Percentiles rank a stretch among this genome's conserved stretches.
These are phyloP conservation scores for Ascobolus immersus DNA, from an alignment of 495 filamentous ascomycete genomes.

Conservation along the genomic window DNA sequence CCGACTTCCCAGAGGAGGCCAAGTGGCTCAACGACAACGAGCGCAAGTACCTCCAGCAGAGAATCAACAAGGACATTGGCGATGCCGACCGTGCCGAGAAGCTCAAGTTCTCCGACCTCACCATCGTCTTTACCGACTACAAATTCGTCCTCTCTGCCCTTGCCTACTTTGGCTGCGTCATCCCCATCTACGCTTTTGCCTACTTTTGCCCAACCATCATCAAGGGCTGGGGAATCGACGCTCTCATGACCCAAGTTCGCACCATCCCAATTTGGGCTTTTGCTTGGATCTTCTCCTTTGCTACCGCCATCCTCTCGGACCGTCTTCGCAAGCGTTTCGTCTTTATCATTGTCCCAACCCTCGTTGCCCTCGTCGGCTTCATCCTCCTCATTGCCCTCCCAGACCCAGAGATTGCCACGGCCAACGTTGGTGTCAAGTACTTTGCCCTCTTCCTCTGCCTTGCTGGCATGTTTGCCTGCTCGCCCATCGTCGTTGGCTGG, in stretches of 20 bases:
- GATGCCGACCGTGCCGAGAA: conserved; percentile 37
- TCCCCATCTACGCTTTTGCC: conserved; percentile 48
- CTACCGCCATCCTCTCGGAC: conserved; percentile 46
- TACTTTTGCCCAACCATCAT: conserved; percentile 36
- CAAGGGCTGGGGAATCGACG: conserved; percentile 32
- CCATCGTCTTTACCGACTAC: conserved; percentile 49
- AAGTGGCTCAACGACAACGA: conserved; percentile 53
- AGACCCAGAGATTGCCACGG: conserved; percentile 10
- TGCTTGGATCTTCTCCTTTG: conserved; percentile 48
- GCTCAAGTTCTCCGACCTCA: conserved; percentile 38
- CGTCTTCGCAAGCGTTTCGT: conserved; percentile 43
- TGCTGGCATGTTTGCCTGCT: conserved; percentile 37
- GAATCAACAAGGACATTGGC: conserved; percentile 57
- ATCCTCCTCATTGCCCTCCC: conserved; percentile 44
- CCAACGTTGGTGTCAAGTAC: conserved; percentile 38
- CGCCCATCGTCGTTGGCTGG: conserved; percentile 77
- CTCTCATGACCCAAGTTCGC: conserved; percentile 53
- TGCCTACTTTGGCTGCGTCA: conserved; percentile 77
- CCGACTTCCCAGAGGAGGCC: conserved; percentile 46
- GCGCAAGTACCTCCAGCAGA: conserved; percentile 41
- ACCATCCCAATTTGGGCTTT: conserved; percentile 67
- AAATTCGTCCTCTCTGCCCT: conserved; percentile 54
- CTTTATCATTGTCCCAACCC: conserved; percentile 41
- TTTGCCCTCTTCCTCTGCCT: conserved; percentile 49
- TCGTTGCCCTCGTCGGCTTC: conserved; percentile 42